Evolutionary conservation across 805 yeast species (phyloP).

Genomic region (Metschnikowia gelsemii): DNA sequence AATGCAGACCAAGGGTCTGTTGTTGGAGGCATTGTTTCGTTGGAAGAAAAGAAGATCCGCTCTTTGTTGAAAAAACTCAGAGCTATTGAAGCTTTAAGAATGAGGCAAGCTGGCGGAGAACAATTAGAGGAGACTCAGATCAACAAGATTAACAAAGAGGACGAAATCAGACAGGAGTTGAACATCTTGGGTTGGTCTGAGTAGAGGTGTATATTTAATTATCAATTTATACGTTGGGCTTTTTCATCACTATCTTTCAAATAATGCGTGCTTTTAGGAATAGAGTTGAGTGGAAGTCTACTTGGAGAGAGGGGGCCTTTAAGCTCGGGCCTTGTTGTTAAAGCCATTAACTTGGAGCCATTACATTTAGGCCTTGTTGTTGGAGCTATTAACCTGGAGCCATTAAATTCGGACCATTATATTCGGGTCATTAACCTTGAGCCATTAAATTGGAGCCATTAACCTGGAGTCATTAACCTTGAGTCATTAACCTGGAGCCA

Average conservation of each 20-base stretch:
- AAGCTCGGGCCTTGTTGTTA: no score
- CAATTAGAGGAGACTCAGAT: slow-evolving; percentile 90
- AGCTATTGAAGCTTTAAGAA: slow-evolving; percentile 89
- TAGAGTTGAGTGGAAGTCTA: no score
- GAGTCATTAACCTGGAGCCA: no score
- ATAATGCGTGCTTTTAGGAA: no score
- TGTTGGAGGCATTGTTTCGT: slow-evolving; percentile 61
- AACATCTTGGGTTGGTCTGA: slow-evolving; percentile 65
- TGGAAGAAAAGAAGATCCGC: slow-evolving; percentile 92
- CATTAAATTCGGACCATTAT: no score
- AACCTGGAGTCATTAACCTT: no score
- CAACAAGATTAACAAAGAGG: slow-evolving; percentile 84
- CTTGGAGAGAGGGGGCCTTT: no score
- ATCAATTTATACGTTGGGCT: background rate
- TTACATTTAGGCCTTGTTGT: no score
- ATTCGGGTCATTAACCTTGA: no score
- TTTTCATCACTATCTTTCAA: background rate
- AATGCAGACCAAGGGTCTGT: slow-evolving; percentile 36
- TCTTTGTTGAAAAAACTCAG: slow-evolving; percentile 86
- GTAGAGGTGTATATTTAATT: slow-evolving; percentile 15
- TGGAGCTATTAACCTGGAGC: no score
- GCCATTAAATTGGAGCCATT: background rate
- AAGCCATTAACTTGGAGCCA: no score
- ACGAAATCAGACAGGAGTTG: slow-evolving; percentile 73
- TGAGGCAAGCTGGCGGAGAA: slow-evolving; percentile 81